Conservation (phyloP, 179 eudicot genomes). For the Heliamphora pulchella region DNA sequence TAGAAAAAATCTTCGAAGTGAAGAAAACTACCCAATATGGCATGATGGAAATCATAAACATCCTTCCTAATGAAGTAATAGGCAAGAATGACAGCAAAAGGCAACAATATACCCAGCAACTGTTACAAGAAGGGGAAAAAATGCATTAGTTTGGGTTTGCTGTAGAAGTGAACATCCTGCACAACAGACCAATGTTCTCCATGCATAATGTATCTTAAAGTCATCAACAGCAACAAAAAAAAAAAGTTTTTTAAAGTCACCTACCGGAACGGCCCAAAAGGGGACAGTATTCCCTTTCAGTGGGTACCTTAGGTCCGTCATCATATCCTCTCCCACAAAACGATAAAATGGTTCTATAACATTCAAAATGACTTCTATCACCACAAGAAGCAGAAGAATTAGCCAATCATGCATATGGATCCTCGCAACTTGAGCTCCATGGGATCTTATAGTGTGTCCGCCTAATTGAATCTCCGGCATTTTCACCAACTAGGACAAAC, state of each 20-base stretch:
- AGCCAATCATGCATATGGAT: conserved; percentile 90
- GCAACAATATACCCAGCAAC: conserved; percentile 66
- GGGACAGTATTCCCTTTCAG: conserved; percentile 74
- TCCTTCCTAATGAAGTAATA: conserved; percentile 68
- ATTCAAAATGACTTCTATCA: conserved; percentile 58
- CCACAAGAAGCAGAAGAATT: conserved; percentile 65
- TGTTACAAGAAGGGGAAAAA: conserved; percentile 24
- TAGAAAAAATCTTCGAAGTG: conserved; percentile 5
- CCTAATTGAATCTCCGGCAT: conserved; percentile 80
- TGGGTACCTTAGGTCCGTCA: conserved; percentile 82
- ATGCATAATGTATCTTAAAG: not conserved
- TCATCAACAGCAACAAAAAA: no score
- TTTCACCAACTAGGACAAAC: conserved; percentile 33
- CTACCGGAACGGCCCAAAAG: conserved; percentile 66
- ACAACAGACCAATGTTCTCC: not conserved
- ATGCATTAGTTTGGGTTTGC: not conserved
- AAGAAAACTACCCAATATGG: conserved; percentile 52
- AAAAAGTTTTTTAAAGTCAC: not conserved
- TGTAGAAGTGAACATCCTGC: conserved; percentile 7
- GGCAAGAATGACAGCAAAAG: conserved; percentile 52
- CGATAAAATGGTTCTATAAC: conserved; percentile 92
- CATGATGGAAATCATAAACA: conserved; percentile 92
- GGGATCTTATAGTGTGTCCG: conserved; percentile 72
- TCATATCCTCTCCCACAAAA: conserved; percentile 82
- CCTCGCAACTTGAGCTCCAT: conserved; percentile 76